phyloP scores from a whole-genome alignment of 2,329 filamentous ascomycete genomes.

The Arthrinium puccinioides region DNA sequence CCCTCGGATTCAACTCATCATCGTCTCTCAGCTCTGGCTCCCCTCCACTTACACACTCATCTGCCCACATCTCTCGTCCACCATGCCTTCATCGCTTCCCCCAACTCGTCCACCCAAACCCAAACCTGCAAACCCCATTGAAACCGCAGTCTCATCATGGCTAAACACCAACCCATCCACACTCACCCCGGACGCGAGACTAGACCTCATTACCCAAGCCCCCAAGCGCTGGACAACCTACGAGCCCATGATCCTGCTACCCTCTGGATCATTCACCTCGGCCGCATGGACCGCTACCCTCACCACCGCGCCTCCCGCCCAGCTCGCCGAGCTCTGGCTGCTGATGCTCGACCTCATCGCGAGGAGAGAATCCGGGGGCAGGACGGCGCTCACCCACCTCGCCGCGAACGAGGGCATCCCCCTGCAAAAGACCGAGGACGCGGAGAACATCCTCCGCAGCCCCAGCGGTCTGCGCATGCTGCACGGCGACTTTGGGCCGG shows the following conservation, averaged over 20 bases:
- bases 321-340: slow-evolving; percentile 33
- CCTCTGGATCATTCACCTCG: slow-evolving; percentile 47
- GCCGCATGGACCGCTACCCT: slow-evolving; percentile 32
- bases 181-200: too few relatives aligned
- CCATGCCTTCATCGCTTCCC: too few relatives aligned
- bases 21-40: too few relatives aligned
- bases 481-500: slow-evolving; percentile 65
- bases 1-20: too few relatives aligned
- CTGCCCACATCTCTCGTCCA: too few relatives aligned
- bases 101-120: too few relatives aligned
- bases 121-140: slow-evolving; percentile 11
- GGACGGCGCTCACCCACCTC: slow-evolving; percentile 43
- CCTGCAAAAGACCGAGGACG: slow-evolving; percentile 22
- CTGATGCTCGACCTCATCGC: slow-evolving; percentile 40
- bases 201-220: slow-evolving; percentile 28
- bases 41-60: too few relatives aligned
- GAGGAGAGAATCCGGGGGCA: slow-evolving; percentile 24
- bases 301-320: neutral
- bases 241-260: slow-evolving; percentile 53
- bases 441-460: slow-evolving; percentile 65
- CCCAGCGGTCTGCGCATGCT: slow-evolving; percentile 65
- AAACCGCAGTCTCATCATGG: slow-evolving; percentile 10
- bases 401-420: slow-evolving; percentile 58
- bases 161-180: too few relatives aligned
- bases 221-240: slow-evolving; percentile 56